phyloP scores from a whole-genome alignment of 179 eudicot genomes.

The Corrigiola litoralis region DNA sequence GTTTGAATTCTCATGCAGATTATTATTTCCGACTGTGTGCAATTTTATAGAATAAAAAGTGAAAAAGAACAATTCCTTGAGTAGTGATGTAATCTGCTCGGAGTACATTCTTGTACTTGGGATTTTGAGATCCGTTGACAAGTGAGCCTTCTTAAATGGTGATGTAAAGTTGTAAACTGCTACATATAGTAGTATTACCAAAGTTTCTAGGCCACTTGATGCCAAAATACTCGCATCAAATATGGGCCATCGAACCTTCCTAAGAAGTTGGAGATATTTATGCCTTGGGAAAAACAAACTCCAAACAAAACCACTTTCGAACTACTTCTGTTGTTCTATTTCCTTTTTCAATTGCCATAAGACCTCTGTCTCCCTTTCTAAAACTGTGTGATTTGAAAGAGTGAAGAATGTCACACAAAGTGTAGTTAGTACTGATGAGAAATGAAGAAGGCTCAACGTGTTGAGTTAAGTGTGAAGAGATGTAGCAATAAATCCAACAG shows the following conservation, averaged over 20 bases:
- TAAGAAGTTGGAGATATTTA: slow-evolving; percentile 15
- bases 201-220: slow-evolving; percentile 3
- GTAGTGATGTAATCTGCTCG: no score
- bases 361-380: neutral
- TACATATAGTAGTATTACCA: neutral
- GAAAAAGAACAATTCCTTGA: no score
- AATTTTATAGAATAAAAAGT: no score
- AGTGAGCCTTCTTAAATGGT: no score
- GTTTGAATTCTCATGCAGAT: no score
- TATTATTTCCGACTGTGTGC: no score
- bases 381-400: neutral
- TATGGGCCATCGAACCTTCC: neutral
- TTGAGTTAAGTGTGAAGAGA: slow-evolving; percentile 17
- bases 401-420: neutral
- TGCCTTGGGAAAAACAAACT: neutral
- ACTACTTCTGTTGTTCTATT: no score
- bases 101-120: no score
- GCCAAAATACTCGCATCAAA: slow-evolving; percentile 7
- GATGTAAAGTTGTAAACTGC: no score
- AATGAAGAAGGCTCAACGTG: slow-evolving; percentile 45
- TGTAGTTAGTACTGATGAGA: slow-evolving; percentile 27
- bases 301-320: slow-evolving; percentile 6
- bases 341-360: neutral
- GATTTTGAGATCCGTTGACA: no score
- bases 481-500: slow-evolving; percentile 1